A percentile compares a stretch with the other conserved stretches of the same genome.
Conservation (phyloP, 2,329 filamentous ascomycete genomes). For the Fusarium tjaetaba region DNA sequence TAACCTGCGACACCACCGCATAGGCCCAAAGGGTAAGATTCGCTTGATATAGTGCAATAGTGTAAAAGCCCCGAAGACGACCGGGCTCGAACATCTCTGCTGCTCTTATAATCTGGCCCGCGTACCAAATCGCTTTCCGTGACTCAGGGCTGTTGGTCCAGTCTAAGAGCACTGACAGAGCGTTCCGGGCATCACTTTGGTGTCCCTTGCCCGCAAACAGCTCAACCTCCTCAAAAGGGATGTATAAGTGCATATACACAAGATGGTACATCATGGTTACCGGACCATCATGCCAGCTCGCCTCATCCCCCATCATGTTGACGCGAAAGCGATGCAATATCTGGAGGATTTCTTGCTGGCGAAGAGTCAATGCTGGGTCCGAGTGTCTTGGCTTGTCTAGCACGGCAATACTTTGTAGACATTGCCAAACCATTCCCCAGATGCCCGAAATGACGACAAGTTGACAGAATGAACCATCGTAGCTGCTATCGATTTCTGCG, state of each 20-base stretch:
- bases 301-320: neutral
- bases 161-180: neutral
- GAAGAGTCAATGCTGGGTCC: neutral
- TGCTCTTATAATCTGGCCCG: neutral
- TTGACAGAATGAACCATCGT: neutral
- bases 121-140: neutral
- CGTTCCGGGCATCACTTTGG: neutral
- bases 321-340: neutral
- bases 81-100: neutral
- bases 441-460: neutral
- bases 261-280: neutral
- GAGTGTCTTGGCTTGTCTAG: neutral
- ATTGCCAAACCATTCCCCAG: conserved; percentile 7
- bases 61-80: neutral
- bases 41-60: neutral
- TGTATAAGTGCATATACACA: neutral
- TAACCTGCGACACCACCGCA: neutral
- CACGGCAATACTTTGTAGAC: neutral
- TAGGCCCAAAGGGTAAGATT: neutral
- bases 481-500: neutral
- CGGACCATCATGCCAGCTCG: neutral
- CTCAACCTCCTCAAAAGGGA: neutral
- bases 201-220: neutral
- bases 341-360: neutral
- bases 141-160: neutral